Conservation (phyloP, 2,329 filamentous ascomycete species). For the Pyrenochaeta sp. region DNA sequence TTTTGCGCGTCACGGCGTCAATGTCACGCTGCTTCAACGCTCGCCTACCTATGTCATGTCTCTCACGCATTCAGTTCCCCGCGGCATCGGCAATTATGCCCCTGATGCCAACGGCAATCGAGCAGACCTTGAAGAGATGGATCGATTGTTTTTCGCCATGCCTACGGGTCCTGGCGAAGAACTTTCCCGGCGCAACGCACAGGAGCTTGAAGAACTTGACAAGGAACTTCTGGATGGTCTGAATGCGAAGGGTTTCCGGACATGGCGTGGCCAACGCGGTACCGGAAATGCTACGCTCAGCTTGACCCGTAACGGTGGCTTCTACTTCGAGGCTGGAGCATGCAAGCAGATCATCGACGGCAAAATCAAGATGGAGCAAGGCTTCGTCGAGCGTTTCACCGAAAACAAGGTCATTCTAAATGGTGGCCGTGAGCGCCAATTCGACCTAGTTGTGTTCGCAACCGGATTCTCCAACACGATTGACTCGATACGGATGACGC, state of each 20-base stretch:
- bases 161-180: conserved; percentile 12
- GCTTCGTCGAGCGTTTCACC: conserved; percentile 59
- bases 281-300: conserved; percentile 13
- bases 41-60: conserved; percentile 68
- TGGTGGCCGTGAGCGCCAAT: conserved; percentile 65
- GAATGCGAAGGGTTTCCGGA: conserved; percentile 10
- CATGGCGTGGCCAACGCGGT: conserved; percentile 14
- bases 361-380: conserved; percentile 65
- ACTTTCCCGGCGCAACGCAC: conserved; percentile 8
- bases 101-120: conserved; percentile 7
- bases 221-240: conserved; percentile 10
- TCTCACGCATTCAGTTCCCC: conserved; percentile 22
- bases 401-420: conserved; percentile 47
- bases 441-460: conserved; percentile 65
- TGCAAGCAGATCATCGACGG: conserved; percentile 68
- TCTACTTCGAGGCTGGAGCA: conserved; percentile 73
- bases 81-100: conserved; percentile 7
- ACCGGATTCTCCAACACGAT: conserved; percentile 71
- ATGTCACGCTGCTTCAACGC: conserved; percentile 73
- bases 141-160: conserved; percentile 11
- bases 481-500: conserved; percentile 64
- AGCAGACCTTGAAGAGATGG: conserved; percentile 7
- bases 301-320: conserved; percentile 59
- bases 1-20: conserved; percentile 69
- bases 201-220: conserved; percentile 10